Conservation (phyloP, 305 asterid species). For the Plantago coronopus region DNA sequence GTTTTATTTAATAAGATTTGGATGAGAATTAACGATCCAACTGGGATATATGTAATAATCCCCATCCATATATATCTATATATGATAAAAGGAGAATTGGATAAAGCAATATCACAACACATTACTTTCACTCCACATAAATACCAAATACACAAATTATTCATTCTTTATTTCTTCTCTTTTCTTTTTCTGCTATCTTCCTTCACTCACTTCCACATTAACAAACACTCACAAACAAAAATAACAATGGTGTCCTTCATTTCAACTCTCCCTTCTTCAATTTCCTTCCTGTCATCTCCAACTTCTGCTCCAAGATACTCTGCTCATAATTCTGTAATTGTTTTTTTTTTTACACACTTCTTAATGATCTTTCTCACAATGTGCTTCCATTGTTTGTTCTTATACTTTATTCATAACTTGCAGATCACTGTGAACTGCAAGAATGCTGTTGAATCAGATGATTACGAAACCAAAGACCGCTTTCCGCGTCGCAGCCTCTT, state of each 20-base stretch:
- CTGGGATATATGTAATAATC: no score
- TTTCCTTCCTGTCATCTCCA: constrained; percentile 37
- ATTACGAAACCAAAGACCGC: constrained; percentile 30
- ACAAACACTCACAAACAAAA: neutral
- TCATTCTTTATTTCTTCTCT: no score
- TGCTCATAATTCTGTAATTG: constrained; percentile 43
- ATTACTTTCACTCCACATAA: constrained; percentile 22
- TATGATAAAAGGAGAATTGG: constrained; percentile 21
- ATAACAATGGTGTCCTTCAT: constrained; percentile 51
- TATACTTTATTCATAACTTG: constrained; percentile 8
- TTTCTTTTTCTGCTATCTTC: neutral
- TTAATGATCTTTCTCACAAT: neutral
- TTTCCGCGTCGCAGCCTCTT: constrained; percentile 59
- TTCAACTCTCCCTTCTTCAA: constrained; percentile 59
- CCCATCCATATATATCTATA: no score
- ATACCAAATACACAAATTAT: constrained; percentile 9
- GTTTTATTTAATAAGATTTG: no score
- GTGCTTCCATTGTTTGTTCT: neutral
- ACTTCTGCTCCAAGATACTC: constrained; percentile 28
- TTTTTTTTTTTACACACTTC: no score
- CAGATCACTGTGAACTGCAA: constrained; percentile 57
- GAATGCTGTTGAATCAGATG: constrained; percentile 33
- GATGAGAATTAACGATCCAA: no score
- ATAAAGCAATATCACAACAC: constrained; percentile 25
- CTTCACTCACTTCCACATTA: neutral